phyloP scores from a whole-genome alignment of 441 rosid genomes.

The Gossypium davidsonii region DNA sequence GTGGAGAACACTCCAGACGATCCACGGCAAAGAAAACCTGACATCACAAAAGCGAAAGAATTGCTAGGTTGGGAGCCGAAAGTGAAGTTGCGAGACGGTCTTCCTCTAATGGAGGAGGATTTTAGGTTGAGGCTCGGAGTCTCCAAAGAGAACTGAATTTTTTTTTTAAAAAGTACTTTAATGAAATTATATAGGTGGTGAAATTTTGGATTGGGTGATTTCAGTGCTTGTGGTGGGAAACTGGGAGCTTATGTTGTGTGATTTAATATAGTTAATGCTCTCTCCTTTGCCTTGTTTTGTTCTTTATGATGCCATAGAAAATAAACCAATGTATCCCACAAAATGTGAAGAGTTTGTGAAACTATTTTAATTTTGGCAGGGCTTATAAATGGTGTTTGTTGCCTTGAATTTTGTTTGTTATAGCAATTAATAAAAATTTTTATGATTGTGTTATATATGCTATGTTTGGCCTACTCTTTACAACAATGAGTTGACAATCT shows the following conservation, averaged over 20 bases:
- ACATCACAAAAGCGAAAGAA: conserved; percentile 76
- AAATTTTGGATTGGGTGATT: neutral
- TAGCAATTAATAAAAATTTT: neutral
- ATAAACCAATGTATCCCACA: neutral
- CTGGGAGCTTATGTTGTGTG: neutral
- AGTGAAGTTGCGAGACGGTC: conserved; percentile 76
- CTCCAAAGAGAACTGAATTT: conserved; percentile 26
- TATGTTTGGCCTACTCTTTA: neutral
- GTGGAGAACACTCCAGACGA: conserved; percentile 96
- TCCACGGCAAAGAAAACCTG: conserved; percentile 90
- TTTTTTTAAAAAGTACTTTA: neutral
- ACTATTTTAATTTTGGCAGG: neutral
- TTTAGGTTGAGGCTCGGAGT: conserved; percentile 75
- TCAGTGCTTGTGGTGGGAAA: neutral
- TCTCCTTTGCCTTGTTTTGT: neutral
- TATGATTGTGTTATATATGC: neutral
- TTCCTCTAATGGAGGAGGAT: conserved; percentile 92
- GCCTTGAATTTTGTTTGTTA: neutral
- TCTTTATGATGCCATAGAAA: conserved; percentile 14
- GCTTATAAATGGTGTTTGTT: neutral
- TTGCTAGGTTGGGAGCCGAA: conserved; percentile 91
- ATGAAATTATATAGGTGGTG: neutral
- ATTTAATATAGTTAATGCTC: neutral
- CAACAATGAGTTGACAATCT: neutral
- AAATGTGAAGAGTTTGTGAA: neutral